Percentiles rank a stretch among this genome's conserved stretches.
Evolutionary conservation across 2,329 filamentous ascomycete species (phyloP).

Genomic region (Colletotrichum paranaense): DNA sequence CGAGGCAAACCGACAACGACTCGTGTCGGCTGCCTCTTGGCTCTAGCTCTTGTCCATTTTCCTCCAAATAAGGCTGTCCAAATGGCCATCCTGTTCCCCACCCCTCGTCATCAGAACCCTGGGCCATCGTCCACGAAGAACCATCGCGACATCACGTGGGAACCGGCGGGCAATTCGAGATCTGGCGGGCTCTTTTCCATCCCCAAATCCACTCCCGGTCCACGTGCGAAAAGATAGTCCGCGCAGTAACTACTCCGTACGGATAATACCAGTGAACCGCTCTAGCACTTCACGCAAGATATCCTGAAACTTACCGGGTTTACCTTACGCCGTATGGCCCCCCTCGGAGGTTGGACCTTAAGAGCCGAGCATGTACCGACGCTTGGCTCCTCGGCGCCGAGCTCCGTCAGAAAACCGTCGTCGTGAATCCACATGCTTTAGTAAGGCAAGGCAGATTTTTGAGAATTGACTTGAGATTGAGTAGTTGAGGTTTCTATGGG

Average conservation of each 20-base stretch:
- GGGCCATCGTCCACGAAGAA: background rate
- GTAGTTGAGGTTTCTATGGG: too few relatives aligned
- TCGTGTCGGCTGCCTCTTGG: conserved; percentile 6
- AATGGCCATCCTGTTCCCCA: background rate
- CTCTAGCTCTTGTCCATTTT: background rate
- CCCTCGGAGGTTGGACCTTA: background rate
- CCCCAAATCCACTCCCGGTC: background rate
- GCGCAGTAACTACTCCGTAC: background rate
- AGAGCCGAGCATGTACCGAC: background rate
- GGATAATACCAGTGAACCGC: background rate
- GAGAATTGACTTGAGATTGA: too few relatives aligned
- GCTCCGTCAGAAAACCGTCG: too few relatives aligned
- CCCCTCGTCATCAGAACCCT: background rate
- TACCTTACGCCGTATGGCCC: too few relatives aligned
- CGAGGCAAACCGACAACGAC: background rate
- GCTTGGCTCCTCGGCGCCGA: background rate
- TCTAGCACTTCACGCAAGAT: background rate
- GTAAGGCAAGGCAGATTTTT: background rate
- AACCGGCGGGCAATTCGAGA: background rate
- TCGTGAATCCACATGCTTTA: background rate
- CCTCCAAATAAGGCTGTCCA: background rate
- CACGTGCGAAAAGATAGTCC: background rate
- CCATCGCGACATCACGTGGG: background rate
- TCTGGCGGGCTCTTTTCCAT: background rate
- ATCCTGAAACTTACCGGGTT: background rate